A percentile compares a stretch with the other conserved stretches of the same genome.
Evolutionary conservation across 345 rosid genomes (phyloP).

Genomic region (Mallotus nudiflorus): DNA sequence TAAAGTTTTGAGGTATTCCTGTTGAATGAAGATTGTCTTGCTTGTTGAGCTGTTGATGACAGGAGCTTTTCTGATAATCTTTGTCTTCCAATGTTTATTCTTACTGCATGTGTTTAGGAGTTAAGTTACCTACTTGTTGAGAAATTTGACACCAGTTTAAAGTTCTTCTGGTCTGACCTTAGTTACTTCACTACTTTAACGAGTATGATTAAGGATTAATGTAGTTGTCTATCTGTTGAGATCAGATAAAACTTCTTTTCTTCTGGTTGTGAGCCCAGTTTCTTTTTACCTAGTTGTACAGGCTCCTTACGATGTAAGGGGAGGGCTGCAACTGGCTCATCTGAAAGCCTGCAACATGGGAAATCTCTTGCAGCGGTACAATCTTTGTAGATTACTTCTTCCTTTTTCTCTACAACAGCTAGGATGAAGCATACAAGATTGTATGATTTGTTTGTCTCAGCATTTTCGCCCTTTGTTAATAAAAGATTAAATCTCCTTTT

Average conservation of each 20-base stretch:
- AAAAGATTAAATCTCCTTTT: not conserved
- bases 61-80: not conserved
- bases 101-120: not conserved
- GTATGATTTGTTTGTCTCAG: not conserved
- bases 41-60: not conserved
- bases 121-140: not conserved
- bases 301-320: not conserved
- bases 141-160: not conserved
- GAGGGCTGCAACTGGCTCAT: not conserved
- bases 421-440: not conserved
- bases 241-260: too few species aligned
- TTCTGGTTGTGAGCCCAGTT: too few species aligned
- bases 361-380: not conserved
- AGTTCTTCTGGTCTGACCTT: not conserved
- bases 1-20: slow-evolving; percentile 80
- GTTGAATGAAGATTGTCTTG: slow-evolving; percentile 2
- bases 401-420: not conserved
- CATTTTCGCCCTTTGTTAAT: not conserved
- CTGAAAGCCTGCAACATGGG: not conserved
- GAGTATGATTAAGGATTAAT: too few species aligned
- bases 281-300: not conserved
- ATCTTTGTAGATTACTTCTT: not conserved
- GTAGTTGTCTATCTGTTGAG: too few species aligned
- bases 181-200: too few species aligned
- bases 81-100: not conserved